Percentiles rank a stretch among this genome's conserved stretches.
phyloP scores from a whole-genome alignment of 495 filamentous ascomycete genomes.

The Glonium stellatum region DNA sequence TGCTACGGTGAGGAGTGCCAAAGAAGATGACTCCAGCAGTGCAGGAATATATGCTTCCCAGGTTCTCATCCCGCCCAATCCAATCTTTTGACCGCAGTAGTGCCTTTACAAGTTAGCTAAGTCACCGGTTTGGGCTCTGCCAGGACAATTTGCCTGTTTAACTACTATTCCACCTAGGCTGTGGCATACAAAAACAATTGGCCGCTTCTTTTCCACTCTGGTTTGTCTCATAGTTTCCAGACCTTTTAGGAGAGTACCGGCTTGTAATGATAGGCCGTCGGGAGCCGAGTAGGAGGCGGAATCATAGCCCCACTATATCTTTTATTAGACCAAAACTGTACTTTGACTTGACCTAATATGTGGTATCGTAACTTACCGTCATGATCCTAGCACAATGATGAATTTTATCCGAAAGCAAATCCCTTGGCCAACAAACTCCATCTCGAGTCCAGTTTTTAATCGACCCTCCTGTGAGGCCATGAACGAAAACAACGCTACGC shows the following conservation, averaged over 20 bases:
- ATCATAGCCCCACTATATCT: not conserved
- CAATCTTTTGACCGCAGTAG: conserved; percentile 18
- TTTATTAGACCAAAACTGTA: not conserved
- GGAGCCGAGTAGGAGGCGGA: not conserved
- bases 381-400: not conserved
- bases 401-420: not conserved
- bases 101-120: conserved; percentile 18
- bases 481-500: too few species aligned
- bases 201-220: conserved; percentile 1
- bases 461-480: too few species aligned
- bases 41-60: not conserved
- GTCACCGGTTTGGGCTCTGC: not conserved
- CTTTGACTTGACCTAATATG: not conserved
- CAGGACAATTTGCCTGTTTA: conserved; percentile 13
- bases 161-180: conserved; percentile 27
- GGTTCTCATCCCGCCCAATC: conserved; percentile 5
- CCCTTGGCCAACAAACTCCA: not conserved
- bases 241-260: not conserved
- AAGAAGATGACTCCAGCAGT: conserved; percentile 28
- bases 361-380: not conserved
- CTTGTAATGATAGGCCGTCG: not conserved
- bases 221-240: not conserved
- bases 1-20: conserved; percentile 30
- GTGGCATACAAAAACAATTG: conserved; percentile 29
- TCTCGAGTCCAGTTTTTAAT: too few species aligned